Percentiles rank a stretch among this genome's conserved stretches.
These are phyloP conservation scores for Cryphonectria naterciae DNA, from an alignment of 2,329 filamentous ascomycete genomes.

Conservation along the genomic window DNA sequence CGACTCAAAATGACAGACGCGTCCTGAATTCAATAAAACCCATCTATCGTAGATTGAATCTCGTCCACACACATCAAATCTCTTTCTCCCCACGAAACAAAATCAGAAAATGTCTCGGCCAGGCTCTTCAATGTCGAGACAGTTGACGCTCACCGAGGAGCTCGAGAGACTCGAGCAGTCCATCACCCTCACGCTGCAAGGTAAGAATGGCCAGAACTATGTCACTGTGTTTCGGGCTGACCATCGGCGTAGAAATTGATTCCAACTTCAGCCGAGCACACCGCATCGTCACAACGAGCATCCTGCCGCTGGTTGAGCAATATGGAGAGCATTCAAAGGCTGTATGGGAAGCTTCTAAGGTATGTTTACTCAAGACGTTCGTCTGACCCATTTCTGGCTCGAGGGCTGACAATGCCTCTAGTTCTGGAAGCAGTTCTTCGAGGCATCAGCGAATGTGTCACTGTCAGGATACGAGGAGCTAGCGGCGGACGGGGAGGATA, in stretches of 20 bases:
- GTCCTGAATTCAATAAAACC: conserved; percentile 4
- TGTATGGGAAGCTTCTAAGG: conserved; percentile 97
- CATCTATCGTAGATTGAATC: conserved; percentile 2
- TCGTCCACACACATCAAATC: conserved; percentile 5
- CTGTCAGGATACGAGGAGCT: conserved; percentile 92
- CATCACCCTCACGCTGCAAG: conserved; percentile 94
- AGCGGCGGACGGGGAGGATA: conserved; percentile 66
- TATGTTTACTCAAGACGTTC: conserved; percentile 39
- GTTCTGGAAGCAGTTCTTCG: conserved; percentile 99
- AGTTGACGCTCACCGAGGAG: conserved; percentile 87
- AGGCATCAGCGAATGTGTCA: conserved; percentile 95
- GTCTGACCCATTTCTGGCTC: no score
- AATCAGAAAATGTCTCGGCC: conserved; percentile 52
- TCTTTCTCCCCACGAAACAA: conserved; percentile 19
- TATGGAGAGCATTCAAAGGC: conserved; percentile 92
- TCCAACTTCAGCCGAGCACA: conserved; percentile 97
- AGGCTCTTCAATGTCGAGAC: conserved; percentile 51
- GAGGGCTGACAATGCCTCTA: conserved; percentile 40
- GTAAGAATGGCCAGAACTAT: conserved; percentile 47
- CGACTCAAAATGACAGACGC: conserved; percentile 5
- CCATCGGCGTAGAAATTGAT: conserved; percentile 76
- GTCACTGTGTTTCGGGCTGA: neutral
- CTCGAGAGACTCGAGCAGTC: conserved; percentile 95
- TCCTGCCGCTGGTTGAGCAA: conserved; percentile 90
- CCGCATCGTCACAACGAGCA: conserved; percentile 91